Conservation (phyloP, 805 yeast species). For the Nakazawaea anatomiae region DNA sequence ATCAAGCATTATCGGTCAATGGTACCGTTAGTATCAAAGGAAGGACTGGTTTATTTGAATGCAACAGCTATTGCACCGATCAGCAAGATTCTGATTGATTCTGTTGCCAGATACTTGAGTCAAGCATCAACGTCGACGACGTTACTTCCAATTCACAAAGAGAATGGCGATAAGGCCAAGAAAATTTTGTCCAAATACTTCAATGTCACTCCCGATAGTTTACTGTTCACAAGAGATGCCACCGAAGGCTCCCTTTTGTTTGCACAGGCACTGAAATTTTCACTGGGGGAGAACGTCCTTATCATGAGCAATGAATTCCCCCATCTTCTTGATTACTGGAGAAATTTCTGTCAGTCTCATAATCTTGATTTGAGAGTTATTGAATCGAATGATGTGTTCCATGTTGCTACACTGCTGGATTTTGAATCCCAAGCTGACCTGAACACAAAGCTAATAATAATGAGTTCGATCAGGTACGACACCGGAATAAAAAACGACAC, state of each 20-base stretch:
- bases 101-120: not conserved
- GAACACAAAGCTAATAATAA: conserved; percentile 1
- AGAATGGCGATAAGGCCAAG: not conserved
- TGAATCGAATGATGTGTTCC: not conserved
- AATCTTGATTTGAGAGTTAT: not conserved
- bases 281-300: not conserved
- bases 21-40: not conserved
- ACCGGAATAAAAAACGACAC: conserved; percentile 10
- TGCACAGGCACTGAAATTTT: not conserved
- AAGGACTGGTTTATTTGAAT: not conserved
- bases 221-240: conserved; percentile 1
- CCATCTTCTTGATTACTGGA: not conserved
- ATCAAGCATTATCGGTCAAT: not conserved
- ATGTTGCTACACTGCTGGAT: not conserved
- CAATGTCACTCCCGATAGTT: not conserved
- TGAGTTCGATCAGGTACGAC: conserved; percentile 5
- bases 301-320: conserved; percentile 2
- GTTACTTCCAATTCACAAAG: not conserved
- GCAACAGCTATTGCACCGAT: not conserved
- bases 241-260: not conserved
- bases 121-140: not conserved
- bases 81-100: not conserved
- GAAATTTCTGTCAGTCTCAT: not conserved
- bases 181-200: not conserved
- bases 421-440: not conserved